phyloP scores from a whole-genome alignment of 2,329 filamentous ascomycete species.

The Emmonsia crescens region DNA sequence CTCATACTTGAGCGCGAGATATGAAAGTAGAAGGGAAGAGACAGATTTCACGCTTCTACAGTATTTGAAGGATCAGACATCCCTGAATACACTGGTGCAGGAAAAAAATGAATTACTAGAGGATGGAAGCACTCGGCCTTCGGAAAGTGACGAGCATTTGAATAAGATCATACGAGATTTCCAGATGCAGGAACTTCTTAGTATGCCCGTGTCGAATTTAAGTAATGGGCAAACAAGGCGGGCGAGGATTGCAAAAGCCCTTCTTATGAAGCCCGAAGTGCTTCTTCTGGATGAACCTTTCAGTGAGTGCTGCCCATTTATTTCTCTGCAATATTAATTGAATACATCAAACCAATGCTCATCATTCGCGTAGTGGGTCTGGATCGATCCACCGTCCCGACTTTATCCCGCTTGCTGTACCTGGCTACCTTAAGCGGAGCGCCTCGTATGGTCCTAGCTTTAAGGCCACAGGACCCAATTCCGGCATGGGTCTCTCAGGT shows the following conservation, averaged over 20 bases:
- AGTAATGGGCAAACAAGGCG: slow-evolving; percentile 89
- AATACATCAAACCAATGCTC: neutral
- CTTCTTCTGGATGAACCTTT: slow-evolving; percentile 87
- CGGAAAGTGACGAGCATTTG: slow-evolving; percentile 42
- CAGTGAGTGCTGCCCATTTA: slow-evolving; percentile 36
- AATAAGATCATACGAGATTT: slow-evolving; percentile 58
- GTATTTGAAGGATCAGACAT: slow-evolving; percentile 71
- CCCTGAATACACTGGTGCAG: slow-evolving; percentile 61
- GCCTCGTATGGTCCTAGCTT: slow-evolving; percentile 64
- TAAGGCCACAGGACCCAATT: slow-evolving; percentile 74
- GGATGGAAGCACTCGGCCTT: slow-evolving; percentile 21
- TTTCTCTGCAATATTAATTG: slow-evolving; percentile 3
- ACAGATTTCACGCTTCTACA: slow-evolving; percentile 78
- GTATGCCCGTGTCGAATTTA: slow-evolving; percentile 76
- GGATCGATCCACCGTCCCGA: slow-evolving; percentile 68
- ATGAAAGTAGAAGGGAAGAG: slow-evolving; percentile 75
- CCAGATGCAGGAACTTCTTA: slow-evolving; percentile 55
- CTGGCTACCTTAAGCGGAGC: slow-evolving; percentile 54
- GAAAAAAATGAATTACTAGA: slow-evolving; percentile 32
- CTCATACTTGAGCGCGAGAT: slow-evolving; percentile 78
- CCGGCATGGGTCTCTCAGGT: slow-evolving; percentile 87
- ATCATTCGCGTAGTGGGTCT: slow-evolving; percentile 54
- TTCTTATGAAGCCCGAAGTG: slow-evolving; percentile 68
- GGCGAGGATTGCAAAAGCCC: slow-evolving; percentile 75
- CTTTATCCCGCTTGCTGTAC: slow-evolving; percentile 60